Base-by-base conservation (phyloP, 75 land plant species). In the Pinus albicaulis region DNA sequence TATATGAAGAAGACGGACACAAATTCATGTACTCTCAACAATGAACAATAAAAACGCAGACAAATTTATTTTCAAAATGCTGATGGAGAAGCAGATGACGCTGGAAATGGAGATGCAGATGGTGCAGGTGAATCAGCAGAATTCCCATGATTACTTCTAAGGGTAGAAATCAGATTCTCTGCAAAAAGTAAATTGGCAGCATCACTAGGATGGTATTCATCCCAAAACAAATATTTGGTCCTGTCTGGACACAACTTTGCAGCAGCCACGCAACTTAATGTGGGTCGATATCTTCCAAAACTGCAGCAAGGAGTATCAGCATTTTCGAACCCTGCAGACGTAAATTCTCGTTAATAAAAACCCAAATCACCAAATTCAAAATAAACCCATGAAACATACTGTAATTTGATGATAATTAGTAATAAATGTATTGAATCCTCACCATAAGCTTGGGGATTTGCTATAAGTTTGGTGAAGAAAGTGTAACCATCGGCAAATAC, bases 161-260 rank as follows among this genome's bases (percentile, higher is more conserved):
- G 65, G 13, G 89, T 82, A 44, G 53, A 44, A 48, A 86, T 74
- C 59, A 92, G 77, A 68, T 81, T 91, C 11, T 82, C 86, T 1
- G 91, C 95, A 56, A 94, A 82, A 5, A 96, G 55, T 68, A 88
- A 76, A 59, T 94, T 94, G 14, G 93, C 99, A 60, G 74, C 77
- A 41, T 96, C 98, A 1, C 87, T 76, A 41, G 99, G 98, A 60
- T 96, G 98, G 74, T 96, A 96, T 63, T 48, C 52, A 7, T 48
- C 99, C 99, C 99, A 96, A 59, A 96, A 96, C 78, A 96, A 81
- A 80, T 87, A 89, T 72, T 82, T 80, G 81, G 80, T 87, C 57
- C 99, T 82, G 56, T 96, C 88, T 36, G 76, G 26, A 78, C 99
- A 96, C 74, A 85, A 55, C 1, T 70, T 73, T 0, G 92, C 90